phyloP scores from a whole-genome alignment of 2,329 filamentous ascomycete genomes.

The Phialophora macrospora region DNA sequence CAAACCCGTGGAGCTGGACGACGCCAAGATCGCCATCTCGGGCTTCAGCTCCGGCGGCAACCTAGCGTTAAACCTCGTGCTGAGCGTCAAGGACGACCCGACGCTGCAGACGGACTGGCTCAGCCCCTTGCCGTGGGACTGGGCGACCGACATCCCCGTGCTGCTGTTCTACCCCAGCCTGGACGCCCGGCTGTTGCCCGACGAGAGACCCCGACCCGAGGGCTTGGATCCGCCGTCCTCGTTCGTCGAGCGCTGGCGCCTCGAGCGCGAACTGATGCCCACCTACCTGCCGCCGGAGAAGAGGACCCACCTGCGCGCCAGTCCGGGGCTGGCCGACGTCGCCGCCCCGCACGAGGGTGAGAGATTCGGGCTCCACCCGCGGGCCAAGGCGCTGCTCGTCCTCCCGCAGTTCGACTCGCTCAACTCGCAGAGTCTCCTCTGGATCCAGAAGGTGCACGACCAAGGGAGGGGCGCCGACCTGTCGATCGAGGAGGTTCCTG shows the following conservation, averaged over 20 bases:
- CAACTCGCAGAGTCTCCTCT: constrained; percentile 33
- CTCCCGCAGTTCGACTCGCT: constrained; percentile 39
- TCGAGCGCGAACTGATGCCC: constrained; percentile 38
- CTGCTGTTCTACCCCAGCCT: constrained; percentile 39
- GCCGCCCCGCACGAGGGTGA: constrained; percentile 3
- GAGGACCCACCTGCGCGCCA: constrained; percentile 33
- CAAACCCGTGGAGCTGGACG: constrained; percentile 41
- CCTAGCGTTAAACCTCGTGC: constrained; percentile 47
- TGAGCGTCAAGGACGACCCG: constrained; percentile 34
- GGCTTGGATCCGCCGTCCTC: constrained; percentile 32
- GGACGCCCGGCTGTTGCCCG: constrained; percentile 36
- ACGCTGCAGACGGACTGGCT: constrained; percentile 29
- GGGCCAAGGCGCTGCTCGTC: constrained; percentile 37
- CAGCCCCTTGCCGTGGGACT: constrained; percentile 33
- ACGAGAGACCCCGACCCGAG: constrained; percentile 35
- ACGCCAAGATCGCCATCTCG: constrained; percentile 48
- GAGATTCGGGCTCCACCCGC: constrained; percentile 33
- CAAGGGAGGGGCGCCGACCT: constrained; percentile 33
- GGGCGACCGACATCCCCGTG: constrained; percentile 33
- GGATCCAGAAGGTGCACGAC: constrained; percentile 37
- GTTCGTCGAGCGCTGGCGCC: constrained; percentile 34
- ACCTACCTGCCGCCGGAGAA: constrained; percentile 37
- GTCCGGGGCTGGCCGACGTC: constrained; percentile 36
- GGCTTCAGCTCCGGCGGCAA: constrained; percentile 56
- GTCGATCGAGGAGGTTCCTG: constrained; percentile 34